These are phyloP conservation scores for Fragaria vesca DNA, from an alignment of 306 rosid species.

Conservation along the genomic window DNA sequence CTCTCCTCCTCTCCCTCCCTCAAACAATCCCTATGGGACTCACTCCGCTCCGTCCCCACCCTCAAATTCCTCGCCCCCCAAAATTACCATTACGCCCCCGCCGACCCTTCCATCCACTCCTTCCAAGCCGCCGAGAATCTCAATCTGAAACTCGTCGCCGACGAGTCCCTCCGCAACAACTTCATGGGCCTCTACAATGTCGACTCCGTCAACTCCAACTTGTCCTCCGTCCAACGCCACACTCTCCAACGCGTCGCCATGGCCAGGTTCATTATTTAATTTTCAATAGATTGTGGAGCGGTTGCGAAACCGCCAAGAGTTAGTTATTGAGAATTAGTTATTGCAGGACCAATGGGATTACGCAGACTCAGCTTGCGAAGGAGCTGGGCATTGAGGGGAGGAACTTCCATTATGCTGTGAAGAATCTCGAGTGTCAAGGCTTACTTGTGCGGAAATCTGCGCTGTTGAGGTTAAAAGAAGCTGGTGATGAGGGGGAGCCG, in stretches of 20 bases:
- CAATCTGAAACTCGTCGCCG: slow-evolving; percentile 50
- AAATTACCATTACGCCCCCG: slow-evolving; percentile 9
- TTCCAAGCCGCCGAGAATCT: slow-evolving; percentile 48
- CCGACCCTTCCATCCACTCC: slow-evolving; percentile 43
- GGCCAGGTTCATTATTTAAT: slow-evolving; percentile 38
- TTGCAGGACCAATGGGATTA: slow-evolving; percentile 58
- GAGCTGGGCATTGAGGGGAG: slow-evolving; percentile 57
- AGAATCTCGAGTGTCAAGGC: slow-evolving; percentile 78
- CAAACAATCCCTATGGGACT: slow-evolving; percentile 55
- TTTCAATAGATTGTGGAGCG: too few species aligned
- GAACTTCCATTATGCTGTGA: slow-evolving; percentile 63
- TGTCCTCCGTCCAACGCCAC: slow-evolving; percentile 46
- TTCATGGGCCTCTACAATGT: slow-evolving; percentile 74
- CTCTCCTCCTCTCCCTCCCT: slow-evolving; percentile 40
- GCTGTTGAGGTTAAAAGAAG: slow-evolving; percentile 61
- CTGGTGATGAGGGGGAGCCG: slow-evolving; percentile 38
- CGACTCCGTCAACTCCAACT: slow-evolving; percentile 40
- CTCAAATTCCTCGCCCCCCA: slow-evolving; percentile 43
- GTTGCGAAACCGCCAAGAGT: too few species aligned
- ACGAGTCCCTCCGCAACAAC: slow-evolving; percentile 45
- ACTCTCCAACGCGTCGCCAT: slow-evolving; percentile 64
- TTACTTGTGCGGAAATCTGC: slow-evolving; percentile 70
- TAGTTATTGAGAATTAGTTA: too few species aligned
- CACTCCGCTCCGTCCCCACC: slow-evolving; percentile 61
- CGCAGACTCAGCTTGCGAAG: slow-evolving; percentile 74